Evolutionary conservation across 2,329 filamentous ascomycete species (phyloP), one percentile per base, ranked within the genome.

Genomic region (Neofusicoccum sp.): DNA sequence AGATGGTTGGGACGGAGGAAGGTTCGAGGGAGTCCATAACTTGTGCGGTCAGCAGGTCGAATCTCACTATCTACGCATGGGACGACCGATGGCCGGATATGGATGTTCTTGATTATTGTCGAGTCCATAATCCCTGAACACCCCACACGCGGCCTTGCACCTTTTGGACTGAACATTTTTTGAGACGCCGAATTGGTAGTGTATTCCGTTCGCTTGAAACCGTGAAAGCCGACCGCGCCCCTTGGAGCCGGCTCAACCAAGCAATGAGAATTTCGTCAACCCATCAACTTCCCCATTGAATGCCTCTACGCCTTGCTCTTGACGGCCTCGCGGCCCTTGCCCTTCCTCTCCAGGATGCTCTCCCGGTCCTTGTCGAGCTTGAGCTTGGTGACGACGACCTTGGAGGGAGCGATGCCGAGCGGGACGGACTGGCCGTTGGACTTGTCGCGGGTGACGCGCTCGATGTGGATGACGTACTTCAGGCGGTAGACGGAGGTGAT

Each of bases 321-420:
- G 80, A 83, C 83, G 79, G 87, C 85, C 84, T 94, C 91, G 69
- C 91, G 89, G 77, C 91, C 92, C 71, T 84, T 81, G 83, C 89
- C 89, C 84, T 91, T 92, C 83, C 92, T 88, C 84, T 92, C 91
- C 74, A 96, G 85, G 78, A 95, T 95, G 80, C 83, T 84, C 87
- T 95, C 91, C 73, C 92, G 90, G 84, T 96, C 91, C 70, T 95
- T 94, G 87, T 95, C 91, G 77, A 97, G 87, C 91, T 98, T 97
- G 81, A 98, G 88, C 89, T 97, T 97, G 85, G 90, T 97, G 86
- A 99, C 91, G 85, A 97, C 89, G 73, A 97, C 92, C 84, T 98
- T 98, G 84, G 91, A 96, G 77, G 95, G 90, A 84, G 94, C 91
- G 83, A 99, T 89, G 81, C 92, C 92, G 78, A 98, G 86, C 69